Conservation (phyloP, 192 early-diverging fungal species). For the Lobosporangium transversale region DNA sequence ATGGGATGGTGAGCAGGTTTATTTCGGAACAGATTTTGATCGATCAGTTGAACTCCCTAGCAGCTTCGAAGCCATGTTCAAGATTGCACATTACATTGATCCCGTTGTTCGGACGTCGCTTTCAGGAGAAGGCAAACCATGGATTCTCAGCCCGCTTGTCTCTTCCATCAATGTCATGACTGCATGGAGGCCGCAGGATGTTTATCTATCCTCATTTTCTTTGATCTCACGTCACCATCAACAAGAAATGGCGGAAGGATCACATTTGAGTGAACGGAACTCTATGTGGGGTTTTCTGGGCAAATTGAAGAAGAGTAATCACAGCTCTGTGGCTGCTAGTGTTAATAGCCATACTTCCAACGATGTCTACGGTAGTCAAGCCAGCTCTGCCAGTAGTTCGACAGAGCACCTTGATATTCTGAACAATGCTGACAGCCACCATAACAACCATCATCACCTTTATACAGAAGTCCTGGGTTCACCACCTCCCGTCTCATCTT, state of each 20-base stretch:
- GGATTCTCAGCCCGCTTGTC: slow-evolving; percentile 50
- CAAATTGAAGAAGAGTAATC: slow-evolving; percentile 23
- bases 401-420: slow-evolving; percentile 7
- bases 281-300: slow-evolving; percentile 34
- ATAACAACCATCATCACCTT: neutral
- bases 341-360: slow-evolving; percentile 11
- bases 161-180: slow-evolving; percentile 50
- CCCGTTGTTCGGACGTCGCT: slow-evolving; percentile 45
- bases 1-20: slow-evolving; percentile 42
- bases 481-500: slow-evolving; percentile 5
- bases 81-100: slow-evolving; percentile 47
- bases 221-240: slow-evolving; percentile 19
- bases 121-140: slow-evolving; percentile 30
- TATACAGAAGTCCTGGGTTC: too few species aligned
- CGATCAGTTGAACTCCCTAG: slow-evolving; percentile 26
- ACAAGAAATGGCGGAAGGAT: slow-evolving; percentile 8
- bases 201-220: slow-evolving; percentile 29
- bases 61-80: slow-evolving; percentile 43
- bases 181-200: slow-evolving; percentile 50
- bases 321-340: slow-evolving; percentile 20
- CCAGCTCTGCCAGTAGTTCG: slow-evolving; percentile 19
- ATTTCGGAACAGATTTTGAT: slow-evolving; percentile 54
- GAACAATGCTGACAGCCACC: neutral
- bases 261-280: slow-evolving; percentile 5
- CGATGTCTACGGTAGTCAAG: slow-evolving; percentile 13